Evolutionary conservation across 768 basidiomycete genomes (phyloP).

Genomic region (Fomitopsis serialis): DNA sequence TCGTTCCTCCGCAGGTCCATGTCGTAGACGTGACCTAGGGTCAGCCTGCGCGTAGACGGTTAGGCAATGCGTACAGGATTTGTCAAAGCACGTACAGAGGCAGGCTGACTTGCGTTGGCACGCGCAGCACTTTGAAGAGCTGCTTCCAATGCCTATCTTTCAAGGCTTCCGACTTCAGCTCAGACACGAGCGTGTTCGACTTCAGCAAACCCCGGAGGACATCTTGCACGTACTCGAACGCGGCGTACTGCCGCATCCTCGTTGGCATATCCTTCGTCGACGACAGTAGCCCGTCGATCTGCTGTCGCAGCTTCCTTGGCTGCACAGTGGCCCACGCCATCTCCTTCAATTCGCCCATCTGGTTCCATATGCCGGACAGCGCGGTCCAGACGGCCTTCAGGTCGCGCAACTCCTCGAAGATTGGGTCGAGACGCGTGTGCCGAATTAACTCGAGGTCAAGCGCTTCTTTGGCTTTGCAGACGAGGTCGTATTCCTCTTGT

Average conservation of each 20-base stretch:
- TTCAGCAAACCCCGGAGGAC: constrained; percentile 81
- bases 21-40: constrained; percentile 94
- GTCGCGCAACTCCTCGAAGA: constrained; percentile 92
- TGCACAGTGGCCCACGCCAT: constrained; percentile 89
- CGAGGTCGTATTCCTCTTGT: constrained; percentile 92
- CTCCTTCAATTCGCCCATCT: constrained; percentile 85
- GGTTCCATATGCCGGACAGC: constrained; percentile 93
- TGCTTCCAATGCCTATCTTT: constrained; percentile 99
- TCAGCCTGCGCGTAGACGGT: constrained; percentile 55
- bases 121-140: constrained; percentile 81
- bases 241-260: constrained; percentile 97
- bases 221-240: constrained; percentile 97
- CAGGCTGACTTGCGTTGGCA: constrained; percentile 72
- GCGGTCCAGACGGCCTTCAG: constrained; percentile 99
- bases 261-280: constrained; percentile 99
- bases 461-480: constrained; percentile 95
- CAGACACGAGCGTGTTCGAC: constrained; percentile 83
- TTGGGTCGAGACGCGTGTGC: constrained; percentile 87
- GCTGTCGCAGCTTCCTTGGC: constrained; percentile 90
- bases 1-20: constrained; percentile 95
- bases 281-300: constrained; percentile 82
- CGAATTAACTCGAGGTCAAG: constrained; percentile 88
- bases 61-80: not conserved
- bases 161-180: constrained; percentile 94
- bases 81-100: constrained; percentile 47